These are phyloP conservation scores for Cordyceps fumosorosea DNA, from an alignment of 2,329 filamentous ascomycete genomes.

Conservation along the genomic window DNA sequence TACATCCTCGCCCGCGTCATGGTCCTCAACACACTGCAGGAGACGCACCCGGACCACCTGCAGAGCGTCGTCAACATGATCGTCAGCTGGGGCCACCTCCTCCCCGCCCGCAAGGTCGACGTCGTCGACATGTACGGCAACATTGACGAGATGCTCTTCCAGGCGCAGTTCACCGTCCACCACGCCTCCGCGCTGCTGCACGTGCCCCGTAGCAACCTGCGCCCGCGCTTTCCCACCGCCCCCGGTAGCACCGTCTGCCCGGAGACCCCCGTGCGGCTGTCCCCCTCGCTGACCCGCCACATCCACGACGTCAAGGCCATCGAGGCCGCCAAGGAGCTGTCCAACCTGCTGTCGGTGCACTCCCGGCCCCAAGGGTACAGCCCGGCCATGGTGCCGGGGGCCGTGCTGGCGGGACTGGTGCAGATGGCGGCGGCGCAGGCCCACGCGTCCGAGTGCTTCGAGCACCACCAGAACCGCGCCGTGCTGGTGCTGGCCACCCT, in stretches of 20 bases:
- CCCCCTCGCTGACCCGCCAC: neutral
- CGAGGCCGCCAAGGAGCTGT: neutral
- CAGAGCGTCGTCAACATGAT: slow-evolving; percentile 3
- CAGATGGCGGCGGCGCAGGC: neutral
- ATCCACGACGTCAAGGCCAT: slow-evolving; percentile 2
- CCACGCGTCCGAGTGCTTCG: neutral
- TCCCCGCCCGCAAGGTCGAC: neutral
- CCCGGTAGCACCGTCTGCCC: neutral
- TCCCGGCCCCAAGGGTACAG: neutral
- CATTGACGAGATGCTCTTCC: slow-evolving; percentile 7
- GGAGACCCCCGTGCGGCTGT: neutral
- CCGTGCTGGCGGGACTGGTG: neutral
- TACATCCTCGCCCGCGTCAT: neutral
- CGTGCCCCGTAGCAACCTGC: slow-evolving; percentile 1
- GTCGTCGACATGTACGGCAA: slow-evolving; percentile 4
- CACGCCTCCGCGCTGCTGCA: neutral
- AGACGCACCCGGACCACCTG: slow-evolving; percentile 4
- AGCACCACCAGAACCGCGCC: neutral
- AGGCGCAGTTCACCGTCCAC: slow-evolving; percentile 1
- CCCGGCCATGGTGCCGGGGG: neutral
- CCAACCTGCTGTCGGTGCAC: neutral
- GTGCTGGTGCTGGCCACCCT: neutral
- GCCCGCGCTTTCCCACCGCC: neutral
- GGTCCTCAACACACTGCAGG: slow-evolving; percentile 4
- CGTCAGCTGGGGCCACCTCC: slow-evolving; percentile 3